Base-by-base conservation (phyloP, 2,329 filamentous ascomycete genomes). In the Hirsutella rhossiliensis region DNA sequence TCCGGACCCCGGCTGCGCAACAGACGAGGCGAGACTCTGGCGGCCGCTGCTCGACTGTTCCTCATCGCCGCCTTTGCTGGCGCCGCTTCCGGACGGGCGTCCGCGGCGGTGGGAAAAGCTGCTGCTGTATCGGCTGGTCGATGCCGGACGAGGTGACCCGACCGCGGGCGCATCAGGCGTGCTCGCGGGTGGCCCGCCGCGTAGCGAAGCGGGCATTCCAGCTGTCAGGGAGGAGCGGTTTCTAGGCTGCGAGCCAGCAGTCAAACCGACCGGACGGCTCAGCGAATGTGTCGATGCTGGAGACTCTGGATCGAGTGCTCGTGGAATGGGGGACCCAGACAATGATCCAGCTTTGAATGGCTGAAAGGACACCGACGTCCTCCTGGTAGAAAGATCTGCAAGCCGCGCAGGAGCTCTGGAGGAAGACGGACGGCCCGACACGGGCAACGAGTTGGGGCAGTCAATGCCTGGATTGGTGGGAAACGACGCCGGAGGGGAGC, bases 291-390 rank as follows among this genome's bases (percentile, higher is more conserved):
- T 73, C 3, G 78, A 82, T 29, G 71, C 66, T 13, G 76, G 72
- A 2, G 68, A 58, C 41, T 77, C 75, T 13, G 64, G 59, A 12
- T 77, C 74, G 3, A 63, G 58, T 7, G 67, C 59, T 28, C 72
- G 67, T 27, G 67, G 66, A n/a, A 72, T 60, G 0, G 89, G 90
- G 5, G 89, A 96, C 4, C 85, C 87, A 2, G 89, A 94, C n/a
- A 97, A 70, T 2, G 90, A 94, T 11, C 90, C 90, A 13, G 89
- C 87, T 63, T 98, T 98, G 69, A 98, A 98, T 0, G 90, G 89
- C 54, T 94, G 87, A 55, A 96, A 95, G 1, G 87, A 94, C 19
- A 95, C 78, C 0, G 87, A 96, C 7, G 85, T 82, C 43, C 87
- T 78, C 53, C 88, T 76, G 43, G 73, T 73, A 40, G 74, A 56